Evolutionary conservation across 176 grass and related monocot species (phyloP), one percentile per base, ranked within the genome.

Genomic region (Panicum miliaceum): DNA sequence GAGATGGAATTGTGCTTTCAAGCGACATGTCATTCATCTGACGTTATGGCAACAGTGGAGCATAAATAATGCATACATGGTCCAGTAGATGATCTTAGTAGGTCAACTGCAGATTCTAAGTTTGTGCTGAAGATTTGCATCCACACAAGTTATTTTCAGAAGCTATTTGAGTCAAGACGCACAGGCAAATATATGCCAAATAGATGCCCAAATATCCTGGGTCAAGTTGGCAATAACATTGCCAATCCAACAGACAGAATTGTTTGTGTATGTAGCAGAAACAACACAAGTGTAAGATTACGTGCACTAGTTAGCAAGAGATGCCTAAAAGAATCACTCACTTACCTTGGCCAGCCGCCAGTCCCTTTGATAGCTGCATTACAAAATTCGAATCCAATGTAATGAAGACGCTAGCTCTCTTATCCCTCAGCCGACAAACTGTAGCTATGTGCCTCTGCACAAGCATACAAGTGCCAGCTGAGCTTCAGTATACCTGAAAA

Each of bases 41-140:
- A 83, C 78, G 75, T 75, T 79, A 74, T 11, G 82, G 32, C 54
- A 53, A 75, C 73, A 23, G 67, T 14, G 66, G 40, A 35, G 84
- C 84, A 86, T 87, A 84, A 84, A 87, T 53, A 80, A 84, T 87
- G 75, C 35, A 64, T 68, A 53, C 75, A 80, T 16, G 81, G 68
- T 74, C 74, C 84, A 45, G 64, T 76, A 34, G 61, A 26, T 84
- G 34, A 76, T 71, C 56, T 90, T 83, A 63, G 84, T 47, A 68
- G 43, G 85, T 84, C 89, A 87, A 87, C 85, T 84, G 22, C 53
- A 42, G 76, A 84, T 87, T 51, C 50, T 69, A 87, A 80, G 20
- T 63, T 76, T 87, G 67, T 62, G 53, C 68, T 84, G 14, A 37
- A 54, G 50, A 68, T 42, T 83, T 82, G 72, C 52, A 82, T 82